Evolutionary conservation across 768 basidiomycete genomes (phyloP).

Genomic region (Leucosporidium scottii): DNA sequence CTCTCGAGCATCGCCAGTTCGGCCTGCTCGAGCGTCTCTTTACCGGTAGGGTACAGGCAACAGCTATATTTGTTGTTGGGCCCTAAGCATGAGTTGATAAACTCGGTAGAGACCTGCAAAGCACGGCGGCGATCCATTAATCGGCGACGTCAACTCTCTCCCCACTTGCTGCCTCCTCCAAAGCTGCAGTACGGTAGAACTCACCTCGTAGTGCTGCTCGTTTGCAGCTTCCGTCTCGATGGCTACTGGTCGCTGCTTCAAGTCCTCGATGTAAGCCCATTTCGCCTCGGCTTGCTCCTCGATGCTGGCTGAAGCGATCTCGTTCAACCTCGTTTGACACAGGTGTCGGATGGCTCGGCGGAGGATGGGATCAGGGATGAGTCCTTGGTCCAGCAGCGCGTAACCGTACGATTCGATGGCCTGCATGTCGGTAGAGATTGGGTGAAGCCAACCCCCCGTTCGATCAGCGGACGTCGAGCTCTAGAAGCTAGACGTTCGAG

Average conservation of each 20-base stretch:
- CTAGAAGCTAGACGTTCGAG: too few relatives aligned
- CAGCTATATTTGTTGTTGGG: conserved; percentile 62
- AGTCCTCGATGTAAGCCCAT: conserved; percentile 56
- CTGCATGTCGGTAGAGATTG: not conserved
- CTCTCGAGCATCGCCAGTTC: conserved; percentile 60
- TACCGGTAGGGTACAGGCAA: conserved; percentile 57
- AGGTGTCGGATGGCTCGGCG: conserved; percentile 4
- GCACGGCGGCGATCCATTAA: conserved; percentile 50
- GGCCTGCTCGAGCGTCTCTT: conserved; percentile 55
- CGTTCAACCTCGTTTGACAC: not conserved
- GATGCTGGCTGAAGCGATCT: not conserved
- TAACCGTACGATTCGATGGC: not conserved
- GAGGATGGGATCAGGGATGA: not conserved
- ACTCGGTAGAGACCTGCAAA: conserved; percentile 41
- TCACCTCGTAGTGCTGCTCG: conserved; percentile 67
- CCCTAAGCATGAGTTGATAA: conserved; percentile 61
- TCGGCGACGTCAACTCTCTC: not conserved
- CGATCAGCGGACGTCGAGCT: too few relatives aligned
- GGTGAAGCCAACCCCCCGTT: too few relatives aligned
- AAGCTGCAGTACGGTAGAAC: not conserved
- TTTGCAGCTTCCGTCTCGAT: conserved; percentile 62
- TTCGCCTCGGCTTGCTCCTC: conserved; percentile 42
- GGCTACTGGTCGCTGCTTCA: conserved; percentile 63
- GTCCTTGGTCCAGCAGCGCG: not conserved
- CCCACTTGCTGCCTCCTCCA: not conserved